Conservation (phyloP, 164 flowering plant species). For the Piper longum region DNA sequence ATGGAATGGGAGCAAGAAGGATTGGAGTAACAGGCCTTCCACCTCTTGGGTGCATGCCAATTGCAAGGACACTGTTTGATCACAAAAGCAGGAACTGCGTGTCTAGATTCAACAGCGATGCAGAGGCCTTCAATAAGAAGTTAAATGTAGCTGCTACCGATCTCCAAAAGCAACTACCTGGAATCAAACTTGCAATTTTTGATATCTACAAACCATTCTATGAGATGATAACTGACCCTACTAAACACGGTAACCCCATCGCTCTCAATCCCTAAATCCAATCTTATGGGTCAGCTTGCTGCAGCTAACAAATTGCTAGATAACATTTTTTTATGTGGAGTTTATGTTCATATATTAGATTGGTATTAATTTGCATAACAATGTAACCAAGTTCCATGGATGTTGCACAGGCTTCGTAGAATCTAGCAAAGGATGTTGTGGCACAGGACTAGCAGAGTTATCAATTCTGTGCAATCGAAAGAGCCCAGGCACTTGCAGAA, state of each 20-base stretch:
- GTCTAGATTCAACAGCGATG: constrained; percentile 45
- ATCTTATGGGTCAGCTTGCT: too few relatives aligned
- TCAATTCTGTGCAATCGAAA: constrained; percentile 56
- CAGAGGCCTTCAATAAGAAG: constrained; percentile 62
- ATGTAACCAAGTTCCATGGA: too few relatives aligned
- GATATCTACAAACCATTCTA: constrained; percentile 66
- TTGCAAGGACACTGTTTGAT: constrained; percentile 58
- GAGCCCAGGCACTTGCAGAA: constrained; percentile 65
- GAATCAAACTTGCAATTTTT: constrained; percentile 52
- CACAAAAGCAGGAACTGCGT: constrained; percentile 45
- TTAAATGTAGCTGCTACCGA: constrained; percentile 28
- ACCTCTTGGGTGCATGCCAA: constrained; percentile 80
- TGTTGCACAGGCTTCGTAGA: constrained; percentile 49
- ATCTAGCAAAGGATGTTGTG: constrained; percentile 76
- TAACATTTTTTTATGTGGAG: neutral
- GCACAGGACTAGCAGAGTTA: constrained; percentile 71
- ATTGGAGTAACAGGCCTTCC: constrained; percentile 82
- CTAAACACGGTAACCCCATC: constrained; percentile 35
- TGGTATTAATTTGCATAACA: too few relatives aligned
- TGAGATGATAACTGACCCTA: constrained; percentile 44
- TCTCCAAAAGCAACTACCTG: constrained; percentile 44
- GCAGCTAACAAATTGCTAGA: neutral
- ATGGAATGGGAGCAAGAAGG: constrained; percentile 69
- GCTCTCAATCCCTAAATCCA: neutral
- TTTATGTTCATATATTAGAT: neutral